phyloP scores from a whole-genome alignment of 1,284 basidiomycete species.

The Golubevia pallescens region DNA sequence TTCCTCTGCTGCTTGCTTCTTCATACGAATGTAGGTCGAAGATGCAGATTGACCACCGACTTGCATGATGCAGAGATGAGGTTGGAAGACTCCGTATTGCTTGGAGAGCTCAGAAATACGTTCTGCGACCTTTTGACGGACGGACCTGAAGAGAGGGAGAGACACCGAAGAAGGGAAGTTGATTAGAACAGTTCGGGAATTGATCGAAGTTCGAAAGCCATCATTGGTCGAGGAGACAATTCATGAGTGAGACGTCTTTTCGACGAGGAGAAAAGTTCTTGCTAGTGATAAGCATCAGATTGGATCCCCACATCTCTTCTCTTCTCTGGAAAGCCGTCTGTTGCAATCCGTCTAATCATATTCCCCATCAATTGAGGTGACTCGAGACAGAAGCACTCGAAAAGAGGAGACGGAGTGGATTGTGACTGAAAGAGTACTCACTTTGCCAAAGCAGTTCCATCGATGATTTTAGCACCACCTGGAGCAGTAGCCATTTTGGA shows the following conservation, averaged over 20 bases:
- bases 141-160: slow-evolving; percentile 11
- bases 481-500: not conserved
- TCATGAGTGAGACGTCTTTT: too few species aligned
- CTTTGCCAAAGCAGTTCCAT: slow-evolving; percentile 88
- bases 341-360: too few species aligned
- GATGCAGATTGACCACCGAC: slow-evolving; percentile 57
- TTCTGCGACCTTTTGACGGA: slow-evolving; percentile 44
- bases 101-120: slow-evolving; percentile 35
- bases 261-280: too few species aligned
- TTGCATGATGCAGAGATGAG: slow-evolving; percentile 59
- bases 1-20: slow-evolving; percentile 59
- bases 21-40: slow-evolving; percentile 63
- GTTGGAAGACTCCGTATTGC: slow-evolving; percentile 36
- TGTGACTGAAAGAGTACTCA: slow-evolving; percentile 65
- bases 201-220: too few species aligned
- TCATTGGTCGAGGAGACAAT: too few species aligned
- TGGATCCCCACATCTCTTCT: too few species aligned
- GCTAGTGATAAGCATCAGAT: too few species aligned
- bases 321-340: too few species aligned
- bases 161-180: slow-evolving; percentile 6
- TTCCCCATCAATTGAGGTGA: too few species aligned
- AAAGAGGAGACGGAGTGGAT: not conserved
- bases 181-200: not conserved
- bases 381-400: too few species aligned
- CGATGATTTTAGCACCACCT: slow-evolving; percentile 71